A percentile compares a stretch with the other conserved stretches of the same genome.
These are phyloP conservation scores for Penicillium riverlandense DNA, from an alignment of 495 filamentous ascomycete species.

Conservation along the genomic window DNA sequence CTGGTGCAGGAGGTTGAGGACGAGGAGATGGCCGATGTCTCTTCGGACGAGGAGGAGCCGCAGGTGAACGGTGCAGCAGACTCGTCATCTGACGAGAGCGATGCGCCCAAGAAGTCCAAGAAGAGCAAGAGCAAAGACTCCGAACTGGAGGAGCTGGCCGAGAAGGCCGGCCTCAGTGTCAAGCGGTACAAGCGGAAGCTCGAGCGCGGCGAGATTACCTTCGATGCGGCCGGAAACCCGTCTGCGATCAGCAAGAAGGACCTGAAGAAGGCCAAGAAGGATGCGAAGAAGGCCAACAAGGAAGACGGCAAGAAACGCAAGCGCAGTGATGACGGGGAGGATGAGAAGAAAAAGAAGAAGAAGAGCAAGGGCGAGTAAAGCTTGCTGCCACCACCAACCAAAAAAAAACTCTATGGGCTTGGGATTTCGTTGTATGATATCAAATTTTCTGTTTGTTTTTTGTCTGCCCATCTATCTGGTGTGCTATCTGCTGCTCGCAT, in stretches of 20 bases:
- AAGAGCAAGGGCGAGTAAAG: conserved; percentile 46
- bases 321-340: conserved; percentile 41
- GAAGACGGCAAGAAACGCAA: conserved; percentile 51
- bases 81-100: conserved; percentile 31
- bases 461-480: conserved; percentile 8
- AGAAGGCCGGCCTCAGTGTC: conserved; percentile 56
- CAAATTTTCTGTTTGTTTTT: conserved; percentile 27
- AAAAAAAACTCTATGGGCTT: conserved; percentile 22
- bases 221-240: conserved; percentile 51
- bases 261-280: conserved; percentile 67
- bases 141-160: conserved; percentile 50
- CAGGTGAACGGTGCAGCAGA: neutral
- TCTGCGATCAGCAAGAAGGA: conserved; percentile 66
- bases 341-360: conserved; percentile 52
- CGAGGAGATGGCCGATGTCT: conserved; percentile 49
- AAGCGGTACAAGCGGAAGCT: conserved; percentile 66
- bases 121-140: conserved; percentile 37
- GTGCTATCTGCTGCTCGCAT: conserved; percentile 16
- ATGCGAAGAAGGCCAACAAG: conserved; percentile 48
- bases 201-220: conserved; percentile 58
- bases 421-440: conserved; percentile 44
- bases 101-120: conserved; percentile 35
- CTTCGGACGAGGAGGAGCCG: conserved; percentile 39
- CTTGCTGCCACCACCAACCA: conserved; percentile 3
- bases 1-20: conserved; percentile 47